These are phyloP conservation scores for Lactarius sp. DNA, from an alignment of 768 basidiomycete species.

Conservation along the genomic window DNA sequence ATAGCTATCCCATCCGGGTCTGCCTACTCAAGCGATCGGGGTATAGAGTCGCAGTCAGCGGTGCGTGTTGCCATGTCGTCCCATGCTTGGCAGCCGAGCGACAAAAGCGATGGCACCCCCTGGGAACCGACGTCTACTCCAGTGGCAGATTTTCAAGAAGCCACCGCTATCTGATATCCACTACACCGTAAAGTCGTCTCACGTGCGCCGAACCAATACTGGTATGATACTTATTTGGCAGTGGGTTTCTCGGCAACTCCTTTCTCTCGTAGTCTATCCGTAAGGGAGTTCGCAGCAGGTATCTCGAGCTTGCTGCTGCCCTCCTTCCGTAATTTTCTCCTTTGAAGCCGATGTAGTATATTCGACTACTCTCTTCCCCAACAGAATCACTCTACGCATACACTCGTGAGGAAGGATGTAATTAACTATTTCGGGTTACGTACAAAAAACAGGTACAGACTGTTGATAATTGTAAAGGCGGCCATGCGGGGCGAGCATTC, in stretches of 20 bases:
- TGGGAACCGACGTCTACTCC: not conserved
- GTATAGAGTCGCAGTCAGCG: not conserved
- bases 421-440: conserved; percentile 30
- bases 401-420: conserved; percentile 9
- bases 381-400: conserved; percentile 55
- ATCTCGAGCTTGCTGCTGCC: conserved; percentile 62
- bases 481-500: conserved; percentile 77
- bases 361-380: conserved; percentile 56
- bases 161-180: not conserved
- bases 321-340: conserved; percentile 61
- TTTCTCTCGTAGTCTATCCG: conserved; percentile 57
- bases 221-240: conserved; percentile 37
- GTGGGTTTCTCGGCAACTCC: conserved; percentile 58
- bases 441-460: conserved; percentile 77
- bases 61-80: not conserved
- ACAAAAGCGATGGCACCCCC: not conserved
- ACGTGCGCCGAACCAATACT: not conserved
- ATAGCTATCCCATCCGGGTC: too few relatives aligned
- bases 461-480: conserved; percentile 69
- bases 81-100: too few relatives aligned
- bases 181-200: not conserved
- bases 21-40: not conserved
- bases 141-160: not conserved
- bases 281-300: conserved; percentile 65
- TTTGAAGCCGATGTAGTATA: conserved; percentile 83